Percentiles rank a stretch among this genome's conserved stretches.
Conservation (phyloP, 257 asterid species). For the Lithospermum erythrorhizon region DNA sequence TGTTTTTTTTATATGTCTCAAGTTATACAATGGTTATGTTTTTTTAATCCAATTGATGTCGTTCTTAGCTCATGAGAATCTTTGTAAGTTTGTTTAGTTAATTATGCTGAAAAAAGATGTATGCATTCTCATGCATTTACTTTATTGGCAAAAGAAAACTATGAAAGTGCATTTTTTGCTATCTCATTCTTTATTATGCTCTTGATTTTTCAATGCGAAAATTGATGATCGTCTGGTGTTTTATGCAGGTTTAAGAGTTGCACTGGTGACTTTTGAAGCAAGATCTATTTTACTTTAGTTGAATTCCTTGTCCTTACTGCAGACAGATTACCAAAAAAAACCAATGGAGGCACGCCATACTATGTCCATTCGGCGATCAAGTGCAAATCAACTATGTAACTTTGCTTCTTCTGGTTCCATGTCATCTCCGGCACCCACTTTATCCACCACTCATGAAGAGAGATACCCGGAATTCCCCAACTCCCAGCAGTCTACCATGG, state of each 20-base stretch:
- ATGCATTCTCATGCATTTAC: background rate
- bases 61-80: background rate
- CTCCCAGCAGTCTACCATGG: conserved; percentile 24
- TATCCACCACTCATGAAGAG: conserved; percentile 31
- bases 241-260: conserved; percentile 13
- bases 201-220: background rate
- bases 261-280: conserved; percentile 8
- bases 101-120: background rate
- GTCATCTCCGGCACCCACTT: conserved; percentile 41
- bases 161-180: background rate
- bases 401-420: conserved; percentile 49
- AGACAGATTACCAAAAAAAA: conserved; percentile 2
- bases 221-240: conserved; percentile 8
- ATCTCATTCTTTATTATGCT: background rate
- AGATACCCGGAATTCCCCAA: conserved; percentile 26
- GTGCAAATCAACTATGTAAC: conserved; percentile 37
- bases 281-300: background rate
- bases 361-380: conserved; percentile 46
- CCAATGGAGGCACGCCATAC: conserved; percentile 54
- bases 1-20: no score
- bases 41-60: background rate
- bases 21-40: no score
- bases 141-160: background rate
- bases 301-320: conserved; percentile 6
- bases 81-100: background rate